A percentile compares a stretch with the other conserved stretches of the same genome.
Conservation (phyloP, 169 alveolate genomes). For the Eimeria acervulina region DNA sequence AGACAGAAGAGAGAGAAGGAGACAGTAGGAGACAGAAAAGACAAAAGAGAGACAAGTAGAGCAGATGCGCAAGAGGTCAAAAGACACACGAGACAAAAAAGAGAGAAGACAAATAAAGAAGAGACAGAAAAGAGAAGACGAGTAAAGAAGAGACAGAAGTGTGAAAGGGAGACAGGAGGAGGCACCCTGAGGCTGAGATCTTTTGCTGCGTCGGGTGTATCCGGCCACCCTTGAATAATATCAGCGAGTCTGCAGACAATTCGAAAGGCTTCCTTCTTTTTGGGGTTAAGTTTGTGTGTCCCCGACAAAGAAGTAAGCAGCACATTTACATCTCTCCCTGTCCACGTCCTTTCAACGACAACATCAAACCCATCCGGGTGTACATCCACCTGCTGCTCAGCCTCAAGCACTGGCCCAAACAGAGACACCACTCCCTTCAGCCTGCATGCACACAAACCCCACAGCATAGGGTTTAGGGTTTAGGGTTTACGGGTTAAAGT, state of each 20-base stretch:
- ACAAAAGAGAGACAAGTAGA: neutral
- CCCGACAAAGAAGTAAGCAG: constrained; percentile 32
- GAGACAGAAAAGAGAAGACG: neutral
- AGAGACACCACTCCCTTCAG: constrained; percentile 30
- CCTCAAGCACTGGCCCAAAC: constrained; percentile 17
- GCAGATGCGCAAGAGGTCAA: neutral
- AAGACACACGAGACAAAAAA: neutral
- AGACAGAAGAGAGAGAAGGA: neutral
- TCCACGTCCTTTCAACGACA: constrained; percentile 64
- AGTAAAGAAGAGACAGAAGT: neutral
- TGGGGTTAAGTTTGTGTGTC: constrained; percentile 14
- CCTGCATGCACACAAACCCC: neutral
- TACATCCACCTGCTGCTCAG: constrained; percentile 8
- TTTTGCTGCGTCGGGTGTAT: constrained; percentile 42
- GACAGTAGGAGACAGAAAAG: neutral
- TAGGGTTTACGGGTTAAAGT: constrained; percentile 36
- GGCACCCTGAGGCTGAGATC: constrained; percentile 53
- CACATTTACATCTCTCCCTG: constrained; percentile 41
- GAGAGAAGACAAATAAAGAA: neutral
- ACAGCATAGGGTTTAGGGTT: constrained; percentile 2
- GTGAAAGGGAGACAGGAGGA: neutral
- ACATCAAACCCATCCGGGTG: constrained; percentile 66
- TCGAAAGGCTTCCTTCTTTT: constrained; percentile 69
- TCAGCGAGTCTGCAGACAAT: constrained; percentile 67
- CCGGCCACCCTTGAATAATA: constrained; percentile 70